Conservation (phyloP, 352 stramenopile species). For the Globisporangium lucens region DNA sequence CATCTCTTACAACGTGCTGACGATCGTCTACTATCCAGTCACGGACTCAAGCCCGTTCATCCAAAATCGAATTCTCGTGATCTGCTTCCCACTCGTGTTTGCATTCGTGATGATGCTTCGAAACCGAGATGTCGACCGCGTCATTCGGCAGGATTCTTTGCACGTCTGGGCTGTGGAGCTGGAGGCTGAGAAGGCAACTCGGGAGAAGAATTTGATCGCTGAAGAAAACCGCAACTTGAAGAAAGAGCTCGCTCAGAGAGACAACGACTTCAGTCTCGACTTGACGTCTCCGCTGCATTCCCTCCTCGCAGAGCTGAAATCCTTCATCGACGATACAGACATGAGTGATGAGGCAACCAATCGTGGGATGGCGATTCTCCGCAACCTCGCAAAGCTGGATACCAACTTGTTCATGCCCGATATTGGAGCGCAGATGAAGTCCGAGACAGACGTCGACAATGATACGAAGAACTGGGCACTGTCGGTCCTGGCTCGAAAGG, state of each 20-base stretch:
- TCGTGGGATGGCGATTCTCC: slow-evolving; percentile 58
- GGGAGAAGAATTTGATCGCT: slow-evolving; percentile 78
- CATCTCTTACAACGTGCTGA: slow-evolving; percentile 58
- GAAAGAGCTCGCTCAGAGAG: slow-evolving; percentile 67
- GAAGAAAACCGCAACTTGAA: slow-evolving; percentile 82
- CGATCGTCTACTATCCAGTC: slow-evolving; percentile 59
- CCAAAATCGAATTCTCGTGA: slow-evolving; percentile 59
- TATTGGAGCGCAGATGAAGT: slow-evolving; percentile 80
- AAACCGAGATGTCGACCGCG: slow-evolving; percentile 70
- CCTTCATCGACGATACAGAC: slow-evolving; percentile 65
- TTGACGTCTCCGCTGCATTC: slow-evolving; percentile 69
- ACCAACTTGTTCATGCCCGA: slow-evolving; percentile 84
- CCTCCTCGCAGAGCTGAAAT: slow-evolving; percentile 72
- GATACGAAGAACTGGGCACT: slow-evolving; percentile 84
- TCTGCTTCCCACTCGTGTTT: slow-evolving; percentile 71
- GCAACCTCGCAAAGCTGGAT: slow-evolving; percentile 66
- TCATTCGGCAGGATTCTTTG: slow-evolving; percentile 77
- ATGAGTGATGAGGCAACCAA: slow-evolving; percentile 58
- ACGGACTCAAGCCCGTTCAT: slow-evolving; percentile 62
- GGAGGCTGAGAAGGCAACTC: slow-evolving; percentile 62
- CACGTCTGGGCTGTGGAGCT: slow-evolving; percentile 76
- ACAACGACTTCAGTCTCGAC: slow-evolving; percentile 70
- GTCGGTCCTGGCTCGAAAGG: slow-evolving; percentile 68
- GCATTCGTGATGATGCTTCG: slow-evolving; percentile 66
- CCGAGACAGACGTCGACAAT: slow-evolving; percentile 69